Evolutionary conservation across 495 filamentous ascomycete genomes (phyloP).

Genomic region (Hypoxylon perforatum): DNA sequence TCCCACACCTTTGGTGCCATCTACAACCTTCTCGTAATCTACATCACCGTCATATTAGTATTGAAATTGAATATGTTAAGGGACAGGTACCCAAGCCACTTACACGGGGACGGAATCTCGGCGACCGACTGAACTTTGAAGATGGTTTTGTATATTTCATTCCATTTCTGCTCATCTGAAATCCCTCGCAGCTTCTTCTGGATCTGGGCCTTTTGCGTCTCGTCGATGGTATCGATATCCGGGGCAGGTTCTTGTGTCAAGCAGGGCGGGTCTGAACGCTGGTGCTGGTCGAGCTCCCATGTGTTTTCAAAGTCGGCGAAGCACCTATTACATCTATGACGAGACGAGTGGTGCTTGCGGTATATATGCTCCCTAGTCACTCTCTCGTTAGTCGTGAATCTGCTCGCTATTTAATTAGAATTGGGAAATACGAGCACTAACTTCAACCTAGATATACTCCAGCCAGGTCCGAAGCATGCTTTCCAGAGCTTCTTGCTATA

Average conservation of each 20-base stretch:
- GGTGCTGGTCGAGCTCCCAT: slow-evolving; percentile 19
- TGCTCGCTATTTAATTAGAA: not conserved
- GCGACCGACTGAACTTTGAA: slow-evolving; percentile 18
- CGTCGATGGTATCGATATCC: slow-evolving; percentile 25
- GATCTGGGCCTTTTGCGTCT: slow-evolving; percentile 25
- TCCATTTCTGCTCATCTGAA: slow-evolving; percentile 35
- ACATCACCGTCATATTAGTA: not conserved
- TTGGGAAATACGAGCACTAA: not conserved
- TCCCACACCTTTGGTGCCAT: not conserved
- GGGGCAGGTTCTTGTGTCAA: not conserved
- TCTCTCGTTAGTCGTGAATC: not conserved
- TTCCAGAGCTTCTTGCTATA: slow-evolving; percentile 37
- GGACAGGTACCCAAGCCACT: slow-evolving; percentile 6
- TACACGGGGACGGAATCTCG: slow-evolving; percentile 36
- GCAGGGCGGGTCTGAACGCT: slow-evolving; percentile 26
- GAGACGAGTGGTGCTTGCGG: slow-evolving; percentile 18
- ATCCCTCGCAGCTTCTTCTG: slow-evolving; percentile 26
- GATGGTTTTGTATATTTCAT: slow-evolving; percentile 29
- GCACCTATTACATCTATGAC: slow-evolving; percentile 27
- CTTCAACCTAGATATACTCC: slow-evolving; percentile 35
- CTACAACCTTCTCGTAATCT: slow-evolving; percentile 7
- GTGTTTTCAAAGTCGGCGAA: slow-evolving; percentile 17
- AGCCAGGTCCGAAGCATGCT: slow-evolving; percentile 23
- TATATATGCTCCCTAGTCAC: slow-evolving; percentile 42
- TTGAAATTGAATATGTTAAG: not conserved